phyloP scores from a whole-genome alignment of 495 filamentous ascomycete species.

The Cercophora samala region DNA sequence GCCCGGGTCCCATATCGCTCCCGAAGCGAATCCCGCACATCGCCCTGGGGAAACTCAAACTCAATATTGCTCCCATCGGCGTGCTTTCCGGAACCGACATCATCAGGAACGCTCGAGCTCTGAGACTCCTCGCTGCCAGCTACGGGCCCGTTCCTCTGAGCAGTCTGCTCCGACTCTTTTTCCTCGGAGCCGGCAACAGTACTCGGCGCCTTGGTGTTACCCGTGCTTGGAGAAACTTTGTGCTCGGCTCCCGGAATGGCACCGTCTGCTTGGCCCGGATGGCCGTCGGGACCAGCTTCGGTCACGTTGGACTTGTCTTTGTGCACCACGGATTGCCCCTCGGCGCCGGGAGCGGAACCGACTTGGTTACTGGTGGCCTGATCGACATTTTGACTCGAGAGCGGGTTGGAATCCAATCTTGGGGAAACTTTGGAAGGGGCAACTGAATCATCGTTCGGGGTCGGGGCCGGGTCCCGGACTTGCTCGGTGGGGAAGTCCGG shows the following conservation, averaged over 20 bases:
- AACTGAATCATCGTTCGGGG: slow-evolving; percentile 2
- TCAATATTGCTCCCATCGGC: slow-evolving; percentile 2
- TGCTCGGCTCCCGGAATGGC: not conserved
- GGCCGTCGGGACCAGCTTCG: not conserved
- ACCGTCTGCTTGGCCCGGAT: not conserved
- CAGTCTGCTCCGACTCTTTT: not conserved
- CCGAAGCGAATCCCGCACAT: not conserved
- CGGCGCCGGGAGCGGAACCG: slow-evolving; percentile 23
- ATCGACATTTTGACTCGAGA: not conserved
- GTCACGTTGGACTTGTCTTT: not conserved
- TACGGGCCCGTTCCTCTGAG: not conserved
- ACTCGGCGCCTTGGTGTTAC: not conserved
- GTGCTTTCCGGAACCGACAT: not conserved
- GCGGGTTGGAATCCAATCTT: not conserved
- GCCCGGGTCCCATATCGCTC: not conserved
- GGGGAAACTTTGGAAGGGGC: not conserved
- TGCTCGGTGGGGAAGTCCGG: slow-evolving; percentile 28
- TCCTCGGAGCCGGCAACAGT: not conserved
- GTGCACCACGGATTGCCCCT: slow-evolving; percentile 10
- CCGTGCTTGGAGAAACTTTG: not conserved
- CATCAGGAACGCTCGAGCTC: not conserved
- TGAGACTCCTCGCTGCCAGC: not conserved
- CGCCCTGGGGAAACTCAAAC: not conserved
- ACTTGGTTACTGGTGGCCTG: slow-evolving; percentile 17
- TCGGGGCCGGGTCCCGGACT: slow-evolving; percentile 16